phyloP scores from a whole-genome alignment of 2,329 filamentous ascomycete genomes.

The Paecilomyces fulvus region DNA sequence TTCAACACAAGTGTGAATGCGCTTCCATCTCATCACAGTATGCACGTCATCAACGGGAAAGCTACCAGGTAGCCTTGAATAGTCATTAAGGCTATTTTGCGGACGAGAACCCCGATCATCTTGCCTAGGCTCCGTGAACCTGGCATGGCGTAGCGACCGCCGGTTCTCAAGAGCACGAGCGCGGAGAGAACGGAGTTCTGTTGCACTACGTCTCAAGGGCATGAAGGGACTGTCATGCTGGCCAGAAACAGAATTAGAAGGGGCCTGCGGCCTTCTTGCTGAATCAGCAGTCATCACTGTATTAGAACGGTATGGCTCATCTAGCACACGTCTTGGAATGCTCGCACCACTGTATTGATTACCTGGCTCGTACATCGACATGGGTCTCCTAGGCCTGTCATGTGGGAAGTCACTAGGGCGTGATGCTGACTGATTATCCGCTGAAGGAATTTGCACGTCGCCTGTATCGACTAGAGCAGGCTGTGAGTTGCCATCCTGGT shows the following conservation, averaged over 20 bases:
- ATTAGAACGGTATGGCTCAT: slow-evolving; percentile 13
- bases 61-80: background rate
- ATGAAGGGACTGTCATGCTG: background rate
- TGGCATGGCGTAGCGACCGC: background rate
- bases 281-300: slow-evolving; percentile 16
- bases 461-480: background rate
- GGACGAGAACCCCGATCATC: slow-evolving; percentile 1
- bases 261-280: slow-evolving; percentile 14
- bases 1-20: slow-evolving; percentile 30
- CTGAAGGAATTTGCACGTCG: background rate
- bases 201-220: slow-evolving; percentile 19
- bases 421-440: background rate
- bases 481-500: background rate
- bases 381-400: background rate
- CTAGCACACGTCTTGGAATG: background rate
- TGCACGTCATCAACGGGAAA: background rate
- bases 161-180: slow-evolving; percentile 1
- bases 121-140: background rate
- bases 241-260: slow-evolving; percentile 13
- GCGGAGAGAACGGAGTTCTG: slow-evolving; percentile 16
- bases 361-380: background rate
- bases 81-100: background rate
- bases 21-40: slow-evolving; percentile 5
- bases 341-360: background rate
- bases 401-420: background rate